Percentiles rank a stretch among this genome's conserved stretches.
Conservation (phyloP, 768 basidiomycete genomes). For the Ephemerocybe angulata region DNA sequence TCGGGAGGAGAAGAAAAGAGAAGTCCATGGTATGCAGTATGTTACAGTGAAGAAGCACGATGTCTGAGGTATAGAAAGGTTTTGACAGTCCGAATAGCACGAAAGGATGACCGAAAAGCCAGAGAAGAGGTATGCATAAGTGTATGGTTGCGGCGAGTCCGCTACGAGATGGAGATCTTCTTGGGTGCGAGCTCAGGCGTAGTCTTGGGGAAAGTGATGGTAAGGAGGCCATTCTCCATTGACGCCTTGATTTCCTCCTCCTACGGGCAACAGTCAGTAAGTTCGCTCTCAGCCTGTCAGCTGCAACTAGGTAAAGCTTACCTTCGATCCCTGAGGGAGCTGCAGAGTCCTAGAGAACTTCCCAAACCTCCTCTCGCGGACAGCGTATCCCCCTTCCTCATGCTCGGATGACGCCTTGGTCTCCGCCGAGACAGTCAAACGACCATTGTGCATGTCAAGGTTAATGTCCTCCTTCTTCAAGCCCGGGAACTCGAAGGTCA, state of each 20-base stretch:
- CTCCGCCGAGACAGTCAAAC: constrained; percentile 48
- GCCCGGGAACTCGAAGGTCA: constrained; percentile 51
- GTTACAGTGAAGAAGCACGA: no score
- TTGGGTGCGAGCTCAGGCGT: constrained; percentile 22
- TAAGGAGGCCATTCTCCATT: constrained; percentile 45
- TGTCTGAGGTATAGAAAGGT: no score
- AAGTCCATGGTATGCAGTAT: no score
- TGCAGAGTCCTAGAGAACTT: constrained; percentile 38
- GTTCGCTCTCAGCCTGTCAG: not conserved
- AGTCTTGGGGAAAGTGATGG: constrained; percentile 44
- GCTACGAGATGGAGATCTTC: constrained; percentile 32
- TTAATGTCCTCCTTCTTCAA: constrained; percentile 42
- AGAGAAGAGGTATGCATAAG: no score
- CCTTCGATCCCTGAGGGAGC: constrained; percentile 47
- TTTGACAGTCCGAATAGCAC: no score
- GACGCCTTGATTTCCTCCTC: constrained; percentile 20
- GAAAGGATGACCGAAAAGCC: no score
- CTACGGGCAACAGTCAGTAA: constrained; percentile 14
- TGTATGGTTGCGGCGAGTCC: no score
- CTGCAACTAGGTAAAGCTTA: constrained; percentile 16
- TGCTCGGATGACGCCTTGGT: constrained; percentile 23
- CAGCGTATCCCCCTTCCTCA: constrained; percentile 29
- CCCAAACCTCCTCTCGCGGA: constrained; percentile 44
- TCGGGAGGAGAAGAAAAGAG: no score
- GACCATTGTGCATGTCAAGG: constrained; percentile 43